phyloP scores from a whole-genome alignment of 2,329 filamentous ascomycete species.

The Trichoderma sp. region DNA sequence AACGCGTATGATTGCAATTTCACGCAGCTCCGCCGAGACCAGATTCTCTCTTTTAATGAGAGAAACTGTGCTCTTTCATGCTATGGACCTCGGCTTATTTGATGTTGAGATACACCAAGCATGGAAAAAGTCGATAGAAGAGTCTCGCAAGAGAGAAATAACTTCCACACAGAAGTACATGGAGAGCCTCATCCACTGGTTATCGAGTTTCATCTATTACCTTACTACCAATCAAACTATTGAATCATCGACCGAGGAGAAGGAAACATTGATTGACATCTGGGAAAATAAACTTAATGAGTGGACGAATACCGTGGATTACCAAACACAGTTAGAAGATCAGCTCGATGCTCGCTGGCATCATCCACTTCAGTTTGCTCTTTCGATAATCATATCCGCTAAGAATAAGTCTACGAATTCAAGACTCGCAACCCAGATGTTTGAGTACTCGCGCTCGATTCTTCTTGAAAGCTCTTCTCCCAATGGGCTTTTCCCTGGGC shows the following conservation, averaged over 20 bases:
- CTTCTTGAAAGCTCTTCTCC: background rate
- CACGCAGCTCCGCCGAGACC: background rate
- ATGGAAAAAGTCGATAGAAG: no score
- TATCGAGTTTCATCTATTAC: no score
- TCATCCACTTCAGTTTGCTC: background rate
- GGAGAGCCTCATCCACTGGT: no score
- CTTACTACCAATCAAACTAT: no score
- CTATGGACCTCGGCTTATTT: background rate
- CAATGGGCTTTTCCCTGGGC: background rate
- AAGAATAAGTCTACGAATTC: background rate
- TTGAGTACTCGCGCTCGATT: background rate
- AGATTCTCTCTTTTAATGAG: background rate
- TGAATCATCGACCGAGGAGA: no score
- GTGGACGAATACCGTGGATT: background rate
- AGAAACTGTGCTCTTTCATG: background rate
- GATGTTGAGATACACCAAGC: no score
- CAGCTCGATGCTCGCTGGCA: background rate
- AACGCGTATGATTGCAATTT: background rate
- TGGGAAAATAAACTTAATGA: background rate
- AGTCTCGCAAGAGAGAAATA: no score
- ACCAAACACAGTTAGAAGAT: background rate
- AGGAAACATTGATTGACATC: rapidly evolving
- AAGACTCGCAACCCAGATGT: background rate
- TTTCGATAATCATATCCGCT: background rate
- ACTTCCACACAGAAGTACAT: no score